Base-by-base conservation (phyloP, 2,329 filamentous ascomycete genomes). In the Coniochaeta pulveracea region DNA sequence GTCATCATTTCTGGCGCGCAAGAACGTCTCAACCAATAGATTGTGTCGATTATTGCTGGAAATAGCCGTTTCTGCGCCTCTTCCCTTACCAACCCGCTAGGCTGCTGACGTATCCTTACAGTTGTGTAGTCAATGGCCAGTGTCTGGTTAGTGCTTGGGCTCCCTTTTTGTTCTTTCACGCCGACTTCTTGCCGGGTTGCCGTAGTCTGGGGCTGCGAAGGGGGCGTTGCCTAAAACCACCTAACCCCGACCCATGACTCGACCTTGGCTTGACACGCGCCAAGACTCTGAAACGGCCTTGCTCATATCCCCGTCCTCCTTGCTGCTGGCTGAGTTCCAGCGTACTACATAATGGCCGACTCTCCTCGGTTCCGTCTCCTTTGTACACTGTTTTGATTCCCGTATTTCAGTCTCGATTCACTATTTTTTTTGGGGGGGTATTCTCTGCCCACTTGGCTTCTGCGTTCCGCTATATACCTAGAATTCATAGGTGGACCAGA, bases 271-370 rank as follows among this genome's bases (percentile, higher is more conserved):
- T n/a, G 26, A n/a, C 26, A 18, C 26, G 26, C 26, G 26, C 26
- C 26, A 19, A 29, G 26, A 19, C 8, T 29, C 19, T 29, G 26
- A 29, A 29, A 29, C 16, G 16, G 26, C 9, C 10, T 29, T 16
- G 26, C 16, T 10, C 26, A 16, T 18, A 29, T 29, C 16, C 19
- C 15, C 26, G 16, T 18, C 12, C 16, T 18, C 16, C 16, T 4
- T 19, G 26, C 26, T 18, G 26, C 26, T n/a, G n/a, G n/a, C n/a
- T n/a, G n/a, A n/a, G n/a, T n/a, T n/a, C n/a, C n/a, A n/a, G n/a
- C n/a, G n/a, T n/a, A n/a, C n/a, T n/a, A n/a, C n/a, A n/a, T n/a
- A n/a, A n/a, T n/a, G n/a, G n/a, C 16, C 26, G n/a, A 8, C 8
- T 23, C 26, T 18, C 15, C 10, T 29, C 19, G 16, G 15, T 29